phyloP scores from a whole-genome alignment of 768 basidiomycete genomes.

The Tephrocybe sp. region DNA sequence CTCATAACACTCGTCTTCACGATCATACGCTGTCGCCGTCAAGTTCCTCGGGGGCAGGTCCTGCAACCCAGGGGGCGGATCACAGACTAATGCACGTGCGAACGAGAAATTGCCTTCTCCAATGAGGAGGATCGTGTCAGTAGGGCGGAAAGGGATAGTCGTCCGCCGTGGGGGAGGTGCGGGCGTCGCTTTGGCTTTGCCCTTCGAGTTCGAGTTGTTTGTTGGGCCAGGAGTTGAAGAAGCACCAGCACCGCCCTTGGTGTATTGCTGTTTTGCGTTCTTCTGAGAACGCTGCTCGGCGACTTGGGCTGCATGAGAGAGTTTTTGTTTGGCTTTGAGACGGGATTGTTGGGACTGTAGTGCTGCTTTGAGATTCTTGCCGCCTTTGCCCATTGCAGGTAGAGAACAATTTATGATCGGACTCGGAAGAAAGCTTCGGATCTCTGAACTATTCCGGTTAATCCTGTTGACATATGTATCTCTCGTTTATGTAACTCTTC shows the following conservation, averaged over 20 bases:
- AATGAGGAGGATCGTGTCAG: conserved; percentile 72
- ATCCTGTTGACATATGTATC: too few relatives aligned
- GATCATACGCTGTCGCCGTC: conserved; percentile 85
- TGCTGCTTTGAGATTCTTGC: conserved; percentile 65
- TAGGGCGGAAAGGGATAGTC: conserved; percentile 64
- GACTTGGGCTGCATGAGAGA: conserved; percentile 49
- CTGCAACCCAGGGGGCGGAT: conserved; percentile 46
- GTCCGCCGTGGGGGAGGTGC: conserved; percentile 30
- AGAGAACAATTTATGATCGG: conserved; percentile 1
- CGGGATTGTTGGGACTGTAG: conserved; percentile 71
- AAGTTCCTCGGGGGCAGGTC: conserved; percentile 65
- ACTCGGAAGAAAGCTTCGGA: too few relatives aligned
- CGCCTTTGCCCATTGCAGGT: conserved; percentile 39
- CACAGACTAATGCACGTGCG: conserved; percentile 65
- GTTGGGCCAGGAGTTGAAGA: conserved; percentile 2
- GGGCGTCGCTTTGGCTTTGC: conserved; percentile 41
- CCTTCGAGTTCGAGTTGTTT: conserved; percentile 18
- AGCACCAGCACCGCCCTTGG: conserved; percentile 13
- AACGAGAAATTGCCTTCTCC: conserved; percentile 98
- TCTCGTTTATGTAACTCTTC: too few relatives aligned
- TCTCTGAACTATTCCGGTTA: too few relatives aligned
- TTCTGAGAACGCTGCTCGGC: conserved; percentile 48
- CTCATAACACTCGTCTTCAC: conserved; percentile 66
- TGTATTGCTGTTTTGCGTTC: conserved; percentile 17
- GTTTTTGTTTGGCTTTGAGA: conserved; percentile 59